Evolutionary conservation across 345 rosid species (phyloP).

Genomic region (Sisymbrium irio): DNA sequence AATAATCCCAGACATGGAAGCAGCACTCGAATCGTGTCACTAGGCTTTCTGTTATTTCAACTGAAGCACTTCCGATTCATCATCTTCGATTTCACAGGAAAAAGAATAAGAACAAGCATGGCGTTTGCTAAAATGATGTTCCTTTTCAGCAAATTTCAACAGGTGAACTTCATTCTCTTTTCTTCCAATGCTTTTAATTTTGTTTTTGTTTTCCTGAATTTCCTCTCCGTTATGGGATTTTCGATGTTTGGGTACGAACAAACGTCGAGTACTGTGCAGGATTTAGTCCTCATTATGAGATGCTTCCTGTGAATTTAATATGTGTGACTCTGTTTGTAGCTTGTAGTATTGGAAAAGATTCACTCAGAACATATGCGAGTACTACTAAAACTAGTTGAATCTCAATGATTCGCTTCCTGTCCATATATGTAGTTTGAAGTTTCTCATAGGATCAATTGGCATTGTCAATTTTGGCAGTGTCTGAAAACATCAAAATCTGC

Average conservation of each 20-base stretch:
- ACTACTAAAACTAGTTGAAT: neutral
- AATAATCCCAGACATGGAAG: neutral
- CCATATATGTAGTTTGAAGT: neutral
- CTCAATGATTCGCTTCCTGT: conserved; percentile 4
- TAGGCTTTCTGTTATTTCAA: neutral
- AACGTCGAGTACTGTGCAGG: conserved; percentile 8
- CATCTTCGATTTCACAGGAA: neutral
- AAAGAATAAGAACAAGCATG: neutral
- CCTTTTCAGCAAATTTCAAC: conserved; percentile 39
- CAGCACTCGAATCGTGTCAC: neutral
- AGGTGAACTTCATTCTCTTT: conserved; percentile 15
- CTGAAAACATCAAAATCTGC: neutral
- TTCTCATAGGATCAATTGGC: neutral
- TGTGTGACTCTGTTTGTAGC: conserved; percentile 2
- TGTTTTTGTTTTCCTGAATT: neutral
- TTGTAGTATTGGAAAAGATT: neutral
- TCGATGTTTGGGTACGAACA: neutral
- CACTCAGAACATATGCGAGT: neutral
- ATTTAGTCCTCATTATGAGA: neutral
- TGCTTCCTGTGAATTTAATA: neutral
- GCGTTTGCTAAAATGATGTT: conserved; percentile 29
- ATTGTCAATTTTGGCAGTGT: neutral
- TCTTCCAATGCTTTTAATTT: neutral
- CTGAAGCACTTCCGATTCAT: conserved; percentile 4
- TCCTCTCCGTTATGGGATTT: neutral